phyloP scores from a whole-genome alignment of 2,329 filamentous ascomycete genomes.

The Monilinia fructicola region DNA sequence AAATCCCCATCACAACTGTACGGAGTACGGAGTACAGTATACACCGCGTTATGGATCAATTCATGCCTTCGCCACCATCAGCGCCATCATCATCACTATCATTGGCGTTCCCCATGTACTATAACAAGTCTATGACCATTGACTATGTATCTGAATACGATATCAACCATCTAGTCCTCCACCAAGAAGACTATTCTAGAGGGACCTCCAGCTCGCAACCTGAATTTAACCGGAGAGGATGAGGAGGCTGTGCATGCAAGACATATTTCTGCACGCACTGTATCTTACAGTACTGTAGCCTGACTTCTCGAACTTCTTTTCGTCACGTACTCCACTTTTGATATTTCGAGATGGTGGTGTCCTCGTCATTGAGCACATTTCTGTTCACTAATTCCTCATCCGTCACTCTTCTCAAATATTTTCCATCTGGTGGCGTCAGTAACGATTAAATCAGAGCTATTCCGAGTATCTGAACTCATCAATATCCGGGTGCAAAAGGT shows the following conservation, averaged over 20 bases:
- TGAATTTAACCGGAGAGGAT: background rate
- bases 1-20: no score
- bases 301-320: background rate
- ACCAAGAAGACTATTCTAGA: no score
- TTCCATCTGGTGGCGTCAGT: background rate
- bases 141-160: background rate
- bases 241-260: conserved; percentile 1
- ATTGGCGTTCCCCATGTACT: background rate
- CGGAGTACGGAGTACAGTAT: no score
- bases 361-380: no score
- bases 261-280: background rate
- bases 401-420: background rate
- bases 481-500: background rate
- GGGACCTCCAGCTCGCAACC: background rate
- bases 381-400: background rate
- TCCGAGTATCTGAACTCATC: background rate
- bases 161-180: background rate
- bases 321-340: no score
- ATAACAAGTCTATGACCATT: no score
- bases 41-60: no score
- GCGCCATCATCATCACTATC: background rate
- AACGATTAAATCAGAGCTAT: background rate
- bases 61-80: no score
- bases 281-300: background rate
- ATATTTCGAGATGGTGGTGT: background rate